Evolutionary conservation across 805 yeast species (phyloP).

Genomic region (Millerago galiae): DNA sequence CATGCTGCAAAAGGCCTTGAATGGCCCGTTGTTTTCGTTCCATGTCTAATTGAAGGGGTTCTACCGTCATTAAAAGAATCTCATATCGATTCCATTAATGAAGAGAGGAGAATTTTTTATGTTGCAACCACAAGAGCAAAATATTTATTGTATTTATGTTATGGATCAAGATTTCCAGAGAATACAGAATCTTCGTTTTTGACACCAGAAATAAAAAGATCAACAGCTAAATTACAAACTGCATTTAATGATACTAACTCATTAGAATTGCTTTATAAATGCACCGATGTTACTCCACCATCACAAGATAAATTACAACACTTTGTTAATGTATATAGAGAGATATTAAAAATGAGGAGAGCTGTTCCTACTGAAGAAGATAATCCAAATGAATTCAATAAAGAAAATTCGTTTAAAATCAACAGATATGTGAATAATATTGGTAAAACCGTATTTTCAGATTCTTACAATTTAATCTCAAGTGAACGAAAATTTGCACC

Average conservation of each 20-base stretch:
- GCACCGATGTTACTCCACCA: neutral
- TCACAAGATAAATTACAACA: neutral
- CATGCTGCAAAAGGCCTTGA: slow-evolving; percentile 93
- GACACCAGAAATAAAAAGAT: slow-evolving; percentile 9
- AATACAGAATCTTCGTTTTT: slow-evolving; percentile 8
- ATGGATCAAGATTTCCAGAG: slow-evolving; percentile 1
- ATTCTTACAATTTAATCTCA: neutral
- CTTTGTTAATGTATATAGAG: neutral
- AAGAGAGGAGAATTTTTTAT: slow-evolving; percentile 79
- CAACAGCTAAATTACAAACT: neutral
- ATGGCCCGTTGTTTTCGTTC: slow-evolving; percentile 89
- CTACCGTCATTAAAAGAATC: slow-evolving; percentile 39
- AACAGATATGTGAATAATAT: neutral
- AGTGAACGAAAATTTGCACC: neutral
- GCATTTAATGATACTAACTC: neutral
- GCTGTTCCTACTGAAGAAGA: too few species aligned
- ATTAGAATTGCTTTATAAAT: neutral
- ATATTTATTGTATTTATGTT: slow-evolving; percentile 39
- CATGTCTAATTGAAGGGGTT: slow-evolving; percentile 60
- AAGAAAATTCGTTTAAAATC: neutral
- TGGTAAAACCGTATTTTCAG: neutral
- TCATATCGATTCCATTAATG: slow-evolving; percentile 39
- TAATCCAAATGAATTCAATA: neutral
- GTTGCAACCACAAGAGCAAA: slow-evolving; percentile 89
- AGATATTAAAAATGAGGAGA: neutral